phyloP scores from a whole-genome alignment of 2,329 filamentous ascomycete species.

The Neoarthrinium moseri region DNA sequence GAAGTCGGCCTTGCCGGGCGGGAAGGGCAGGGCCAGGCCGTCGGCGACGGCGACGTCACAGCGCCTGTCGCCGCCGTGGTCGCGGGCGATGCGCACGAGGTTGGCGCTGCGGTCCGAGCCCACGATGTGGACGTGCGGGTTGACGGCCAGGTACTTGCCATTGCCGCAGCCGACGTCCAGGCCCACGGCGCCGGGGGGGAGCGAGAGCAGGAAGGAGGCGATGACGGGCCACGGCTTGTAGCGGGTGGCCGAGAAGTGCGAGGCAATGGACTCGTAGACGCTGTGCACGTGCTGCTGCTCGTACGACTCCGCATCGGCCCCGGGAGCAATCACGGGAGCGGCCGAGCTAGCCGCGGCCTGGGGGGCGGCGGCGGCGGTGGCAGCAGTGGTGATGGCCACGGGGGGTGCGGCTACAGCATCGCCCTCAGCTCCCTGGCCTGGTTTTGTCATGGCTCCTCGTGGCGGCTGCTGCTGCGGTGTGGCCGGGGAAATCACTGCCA shows the following conservation, averaged over 20 bases:
- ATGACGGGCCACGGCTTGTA: conserved; percentile 92
- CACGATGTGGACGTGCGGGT: conserved; percentile 73
- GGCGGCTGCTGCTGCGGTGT: too few relatives aligned
- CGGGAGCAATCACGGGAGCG: conserved; percentile 11
- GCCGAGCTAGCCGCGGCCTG: background rate
- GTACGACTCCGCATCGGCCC: conserved; percentile 55
- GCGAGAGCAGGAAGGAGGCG: conserved; percentile 68
- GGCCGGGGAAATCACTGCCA: too few relatives aligned
- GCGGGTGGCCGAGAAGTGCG: conserved; percentile 78
- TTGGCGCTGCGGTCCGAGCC: conserved; percentile 77
- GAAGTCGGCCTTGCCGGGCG: conserved; percentile 63
- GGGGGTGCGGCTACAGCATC: background rate
- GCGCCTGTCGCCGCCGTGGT: conserved; percentile 33
- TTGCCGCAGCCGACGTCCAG: conserved; percentile 95
- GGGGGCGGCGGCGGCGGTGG: background rate
- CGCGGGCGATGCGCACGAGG: conserved; percentile 50
- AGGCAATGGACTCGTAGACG: conserved; percentile 85
- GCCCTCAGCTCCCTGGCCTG: background rate
- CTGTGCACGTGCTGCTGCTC: conserved; percentile 86
- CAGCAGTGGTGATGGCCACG: background rate
- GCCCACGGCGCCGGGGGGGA: conserved; percentile 71
- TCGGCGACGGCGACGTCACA: conserved; percentile 78
- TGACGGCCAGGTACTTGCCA: conserved; percentile 88
- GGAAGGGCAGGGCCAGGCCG: conserved; percentile 80
- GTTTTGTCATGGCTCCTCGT: too few relatives aligned